Base-by-base conservation (phyloP, 495 filamentous ascomycete genomes). In the Trichoderma reesei region DNA sequence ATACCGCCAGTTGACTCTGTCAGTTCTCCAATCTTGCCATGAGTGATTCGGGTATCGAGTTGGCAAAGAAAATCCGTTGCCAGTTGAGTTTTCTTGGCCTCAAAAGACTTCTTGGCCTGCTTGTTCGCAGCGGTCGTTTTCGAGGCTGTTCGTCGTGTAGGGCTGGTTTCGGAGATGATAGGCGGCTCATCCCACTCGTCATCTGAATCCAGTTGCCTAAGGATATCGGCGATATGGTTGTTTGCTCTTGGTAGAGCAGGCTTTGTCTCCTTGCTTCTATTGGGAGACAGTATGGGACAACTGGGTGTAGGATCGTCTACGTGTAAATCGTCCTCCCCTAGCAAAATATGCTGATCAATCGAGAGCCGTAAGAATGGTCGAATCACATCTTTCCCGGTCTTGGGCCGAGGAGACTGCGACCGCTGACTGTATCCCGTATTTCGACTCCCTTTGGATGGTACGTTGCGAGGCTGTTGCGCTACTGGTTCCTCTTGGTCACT, bases 1-100 rank as follows among this genome's bases (percentile, higher is more conserved):
- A 97, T 80, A 8, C 94, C 94, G 61, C 92, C 92, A 0, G 89
- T 90, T 0, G 76, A 67, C 16, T 79, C 78, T 1, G 89, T 78
- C 46, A 91, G 74, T 51, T 74, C 64, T 9, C 74, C 72, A 16
- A 98, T 78, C 63, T 85, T 70, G n/a, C 86, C 85, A 9, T 76
- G 72, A 0, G 85, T 82, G 68, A 96, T 83, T 36, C 71, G 76
- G 1, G 76, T 68, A 73, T 98, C 94, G 9, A 98, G 80, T n/a
- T 86, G 85, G 1, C 67, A 66, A 14, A 98, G 74, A 73, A 97
- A 96, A 1, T 74, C 64, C 16, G 81, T 75, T 7, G 91, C 92
- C 0, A 96, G 68, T 0, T 74, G 72, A 26, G 86, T 77, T 71
- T 95, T 96, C 51, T 68, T 74, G 16, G 75, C 67, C 54, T 89